These are phyloP conservation scores for Aspergillus wentii DNA, from an alignment of 495 filamentous ascomycete species.

Conservation along the genomic window DNA sequence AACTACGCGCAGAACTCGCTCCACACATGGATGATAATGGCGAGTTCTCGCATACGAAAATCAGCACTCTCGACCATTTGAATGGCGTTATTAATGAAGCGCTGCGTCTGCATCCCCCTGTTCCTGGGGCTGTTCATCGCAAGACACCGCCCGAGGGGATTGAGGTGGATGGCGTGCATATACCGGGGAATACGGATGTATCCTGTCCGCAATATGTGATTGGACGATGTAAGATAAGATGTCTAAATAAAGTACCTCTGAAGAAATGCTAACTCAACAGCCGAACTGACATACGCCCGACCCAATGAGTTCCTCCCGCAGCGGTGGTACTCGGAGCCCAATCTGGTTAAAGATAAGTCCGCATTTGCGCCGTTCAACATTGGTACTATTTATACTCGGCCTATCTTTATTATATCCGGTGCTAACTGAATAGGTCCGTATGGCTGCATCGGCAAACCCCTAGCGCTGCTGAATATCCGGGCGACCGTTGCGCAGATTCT, in stretches of 20 bases:
- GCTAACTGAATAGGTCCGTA: too few species aligned
- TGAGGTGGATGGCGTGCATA: constrained; percentile 31
- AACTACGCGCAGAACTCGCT: constrained; percentile 24
- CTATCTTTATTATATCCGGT: too few species aligned
- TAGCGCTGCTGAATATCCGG: too few species aligned
- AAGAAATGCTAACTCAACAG: constrained; percentile 1
- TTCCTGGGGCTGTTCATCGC: constrained; percentile 26
- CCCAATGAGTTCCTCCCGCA: constrained; percentile 47
- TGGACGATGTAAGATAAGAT: constrained; percentile 13
- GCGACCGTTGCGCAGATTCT: too few species aligned
- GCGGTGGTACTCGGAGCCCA: constrained; percentile 40
- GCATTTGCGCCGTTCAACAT: constrained; percentile 6
- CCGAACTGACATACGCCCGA: constrained; percentile 14
- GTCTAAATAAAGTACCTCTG: background rate
- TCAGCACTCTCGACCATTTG: constrained; percentile 25
- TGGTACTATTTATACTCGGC: too few species aligned
- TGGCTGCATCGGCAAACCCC: too few species aligned
- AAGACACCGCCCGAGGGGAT: constrained; percentile 41
- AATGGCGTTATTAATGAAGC: constrained; percentile 48
- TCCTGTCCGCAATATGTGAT: constrained; percentile 32
- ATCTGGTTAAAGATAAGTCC: constrained; percentile 12
- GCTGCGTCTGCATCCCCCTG: constrained; percentile 40
- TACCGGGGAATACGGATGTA: constrained; percentile 38
- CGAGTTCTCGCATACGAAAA: constrained; percentile 6
- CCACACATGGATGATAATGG: constrained; percentile 1